phyloP scores from a whole-genome alignment of 305 asterid genomes.

The Fraxinus platypoda region DNA sequence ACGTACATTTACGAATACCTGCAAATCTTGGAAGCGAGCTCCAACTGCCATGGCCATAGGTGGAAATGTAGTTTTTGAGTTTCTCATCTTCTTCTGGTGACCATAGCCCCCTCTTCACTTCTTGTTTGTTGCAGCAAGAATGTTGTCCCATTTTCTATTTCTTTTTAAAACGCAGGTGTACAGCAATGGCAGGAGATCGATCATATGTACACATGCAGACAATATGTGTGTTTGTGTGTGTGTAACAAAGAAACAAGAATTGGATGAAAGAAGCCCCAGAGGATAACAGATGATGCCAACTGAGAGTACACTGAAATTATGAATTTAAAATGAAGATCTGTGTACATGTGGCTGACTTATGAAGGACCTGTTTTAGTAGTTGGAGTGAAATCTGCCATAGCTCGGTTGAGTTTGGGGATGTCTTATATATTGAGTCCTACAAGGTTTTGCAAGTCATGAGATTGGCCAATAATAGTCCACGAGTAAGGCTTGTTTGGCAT shows the following conservation, averaged over 20 bases:
- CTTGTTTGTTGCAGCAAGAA: constrained; percentile 55
- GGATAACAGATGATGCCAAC: constrained; percentile 1
- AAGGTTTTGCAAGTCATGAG: neutral
- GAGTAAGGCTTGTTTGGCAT: neutral
- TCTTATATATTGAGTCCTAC: neutral
- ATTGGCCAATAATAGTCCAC: neutral
- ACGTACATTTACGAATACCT: constrained; percentile 25
- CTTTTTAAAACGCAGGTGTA: neutral
- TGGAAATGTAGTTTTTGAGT: constrained; percentile 47
- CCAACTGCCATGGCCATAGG: constrained; percentile 67
- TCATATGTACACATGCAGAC: constrained; percentile 2
- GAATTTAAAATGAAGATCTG: constrained; percentile 24
- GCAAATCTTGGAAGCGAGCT: constrained; percentile 60
- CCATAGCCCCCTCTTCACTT: constrained; percentile 64
- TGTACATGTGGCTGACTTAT: constrained; percentile 24
- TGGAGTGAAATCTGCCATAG: constrained; percentile 1
- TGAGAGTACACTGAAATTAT: constrained; percentile 19
- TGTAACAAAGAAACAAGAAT: neutral
- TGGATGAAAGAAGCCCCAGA: neutral
- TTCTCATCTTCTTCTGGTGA: constrained; percentile 71
- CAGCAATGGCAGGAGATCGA: neutral
- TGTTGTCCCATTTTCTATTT: constrained; percentile 39
- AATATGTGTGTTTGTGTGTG: neutral
- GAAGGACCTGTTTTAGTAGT: constrained; percentile 22
- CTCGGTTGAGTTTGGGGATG: neutral